Evolutionary conservation across 2,329 filamentous ascomycete genomes (phyloP), one percentile per base, ranked within the genome.

Genomic region (Diatrype stigma): DNA sequence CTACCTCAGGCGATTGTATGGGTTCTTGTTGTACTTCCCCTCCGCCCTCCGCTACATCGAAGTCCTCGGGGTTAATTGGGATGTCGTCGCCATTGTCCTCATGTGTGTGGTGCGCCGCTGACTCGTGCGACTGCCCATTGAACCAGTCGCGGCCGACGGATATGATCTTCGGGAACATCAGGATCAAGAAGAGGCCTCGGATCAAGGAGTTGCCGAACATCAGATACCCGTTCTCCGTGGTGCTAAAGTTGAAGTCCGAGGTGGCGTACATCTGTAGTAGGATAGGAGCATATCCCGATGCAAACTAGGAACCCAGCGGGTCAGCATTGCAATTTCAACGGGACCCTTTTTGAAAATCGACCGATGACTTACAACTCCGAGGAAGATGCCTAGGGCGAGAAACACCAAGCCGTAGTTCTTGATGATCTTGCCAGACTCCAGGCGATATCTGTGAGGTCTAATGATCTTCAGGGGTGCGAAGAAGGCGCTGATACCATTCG

Each of bases 241-340:
- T 80, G 45, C 70, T 69, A 51, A 83, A 84, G 51, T 73, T 69
- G 54, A 82, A 83, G 0, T 69, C 70, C 1, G 79, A 74, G 0
- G 80, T 82, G 2, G 78, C 78, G 50, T 82, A 83, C 72, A 83
- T 75, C 54, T 83, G 80, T 30, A 83, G 74, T 0, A 89, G 68
- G 0, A 81, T 73, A 0, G 83, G 81, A 0, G 85, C 84, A 50
- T 87, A 89, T 2, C 83, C 84, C 0, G 86, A 88, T 0, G 86
- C 85, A 2, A 88, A 73, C 62, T 78, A 49, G 23, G 53, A 19
- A 42, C 49, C 19, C 21, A 11, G 14, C 19, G 54, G 26, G 48
- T 49, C 21, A 50, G 32, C 2, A 28, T 34, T 19, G 3, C 2
- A 16, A 12, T 17, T n/a, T 21, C 23, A n/a, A 16, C 11, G 34